Conservation (phyloP, 176 grass and related monocot genomes). For the Oryza coarctata region DNA sequence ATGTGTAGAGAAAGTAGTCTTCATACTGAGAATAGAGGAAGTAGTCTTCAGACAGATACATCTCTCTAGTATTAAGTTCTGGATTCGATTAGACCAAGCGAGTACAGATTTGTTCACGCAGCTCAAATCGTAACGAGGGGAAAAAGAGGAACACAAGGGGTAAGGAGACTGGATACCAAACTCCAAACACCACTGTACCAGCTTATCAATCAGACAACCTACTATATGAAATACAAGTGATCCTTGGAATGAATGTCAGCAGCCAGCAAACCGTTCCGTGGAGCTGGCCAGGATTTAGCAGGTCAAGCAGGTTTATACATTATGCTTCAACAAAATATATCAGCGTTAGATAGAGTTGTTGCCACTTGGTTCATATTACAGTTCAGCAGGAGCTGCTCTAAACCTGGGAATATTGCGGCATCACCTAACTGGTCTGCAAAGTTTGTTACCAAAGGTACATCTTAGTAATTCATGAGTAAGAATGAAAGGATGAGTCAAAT, state of each 20-base stretch:
- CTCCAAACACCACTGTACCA: too few relatives aligned
- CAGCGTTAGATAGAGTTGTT: neutral
- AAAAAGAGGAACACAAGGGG: neutral
- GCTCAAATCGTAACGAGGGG: neutral
- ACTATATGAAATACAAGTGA: neutral
- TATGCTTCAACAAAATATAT: neutral
- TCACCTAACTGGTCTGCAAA: constrained; percentile 37
- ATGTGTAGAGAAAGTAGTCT: neutral
- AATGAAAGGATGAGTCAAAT: neutral
- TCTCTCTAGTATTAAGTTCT: neutral
- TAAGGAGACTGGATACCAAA: neutral
- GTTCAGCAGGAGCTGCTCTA: neutral
- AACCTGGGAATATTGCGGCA: neutral
- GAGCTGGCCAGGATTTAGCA: neutral
- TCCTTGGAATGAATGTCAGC: neutral
- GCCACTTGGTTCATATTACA: constrained; percentile 2
- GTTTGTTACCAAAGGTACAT: neutral
- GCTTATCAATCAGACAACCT: neutral
- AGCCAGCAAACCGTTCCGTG: neutral
- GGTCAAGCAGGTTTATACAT: neutral
- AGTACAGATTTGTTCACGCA: neutral
- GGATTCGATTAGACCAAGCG: neutral
- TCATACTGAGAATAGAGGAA: too few relatives aligned
- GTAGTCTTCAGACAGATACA: too few relatives aligned
- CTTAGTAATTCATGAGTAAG: neutral